Evolutionary conservation across 306 rosid genomes (phyloP), one percentile per base, ranked within the genome.

Genomic region (Fagus crenata): DNA sequence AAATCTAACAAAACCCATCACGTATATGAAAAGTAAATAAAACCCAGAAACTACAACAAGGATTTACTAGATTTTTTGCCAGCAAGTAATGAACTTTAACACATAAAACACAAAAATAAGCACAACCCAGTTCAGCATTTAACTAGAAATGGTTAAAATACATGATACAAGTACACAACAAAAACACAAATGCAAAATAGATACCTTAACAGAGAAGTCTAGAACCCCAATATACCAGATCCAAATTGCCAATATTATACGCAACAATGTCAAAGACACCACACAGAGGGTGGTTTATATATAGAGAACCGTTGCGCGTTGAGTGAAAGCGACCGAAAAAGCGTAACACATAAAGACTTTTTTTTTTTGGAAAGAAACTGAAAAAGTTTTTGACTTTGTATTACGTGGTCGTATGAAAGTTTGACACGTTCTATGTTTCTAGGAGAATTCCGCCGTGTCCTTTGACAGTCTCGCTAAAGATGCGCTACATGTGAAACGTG

Each of bases 151-250:
- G 17, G 41, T 46, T 17, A 22, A 46, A 70, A 31, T 32, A n/a
- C n/a, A 33, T 9, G 43, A 65, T 5, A 37, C n/a, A n/a, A 40
- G 6, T 13, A 15, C 32, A 12, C 3, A 39, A 3, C 2, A 5
- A 3, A 3, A 53, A 49, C 36, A 72, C 1, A 6, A 36, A 8
- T 12, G 42, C 12, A 17, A 32, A 2, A 13, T 39, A 39, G 2
- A 63, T 9, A 37, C 11, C 11, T 31, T 11, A 32, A 31, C 69
- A 55, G 17, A 6, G 2, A 40, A 37, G n/a, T 18, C 54, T 1
- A 31, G 71, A 70, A 18, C 69, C 17, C n/a, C 67, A 69, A 56
- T 58, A 5, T 22, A 73, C 40, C 70, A 60, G 82, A 80, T 78
- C 53, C 22, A 80, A 72, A 65, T 71, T 53, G 75, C 79, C 42